Conservation (phyloP, 306 rosid genomes). For the Hylodesmum podocarpum region DNA sequence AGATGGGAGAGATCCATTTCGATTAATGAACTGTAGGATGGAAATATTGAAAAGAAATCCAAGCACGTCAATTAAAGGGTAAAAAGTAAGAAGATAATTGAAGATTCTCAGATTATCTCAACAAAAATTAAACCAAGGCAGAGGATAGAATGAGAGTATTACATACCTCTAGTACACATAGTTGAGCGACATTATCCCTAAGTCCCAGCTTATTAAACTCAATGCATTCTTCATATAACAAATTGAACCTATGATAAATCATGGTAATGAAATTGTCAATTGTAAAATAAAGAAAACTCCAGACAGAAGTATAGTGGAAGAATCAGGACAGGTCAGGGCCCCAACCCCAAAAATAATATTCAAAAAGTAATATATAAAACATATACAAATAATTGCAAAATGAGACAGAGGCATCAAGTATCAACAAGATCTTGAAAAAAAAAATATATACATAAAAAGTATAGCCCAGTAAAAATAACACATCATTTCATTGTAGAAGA, state of each 20-base stretch:
- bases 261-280: conserved; percentile 1
- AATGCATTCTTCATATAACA: conserved; percentile 77
- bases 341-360: neutral
- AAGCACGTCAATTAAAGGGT: conserved; percentile 18
- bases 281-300: neutral
- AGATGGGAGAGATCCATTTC: conserved; percentile 42
- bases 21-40: conserved; percentile 53
- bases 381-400: conserved; percentile 2
- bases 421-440: conserved; percentile 12
- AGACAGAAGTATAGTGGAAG: neutral
- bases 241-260: conserved; percentile 61
- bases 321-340: neutral
- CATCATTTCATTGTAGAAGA: neutral
- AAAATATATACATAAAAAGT: neutral
- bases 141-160: conserved; percentile 4
- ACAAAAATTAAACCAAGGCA: conserved; percentile 20
- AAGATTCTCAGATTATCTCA: conserved; percentile 16
- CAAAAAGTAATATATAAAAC: neutral
- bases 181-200: conserved; percentile 90
- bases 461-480: neutral
- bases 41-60: conserved; percentile 16
- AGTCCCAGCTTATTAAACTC: conserved; percentile 91
- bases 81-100: neutral
- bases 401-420: neutral
- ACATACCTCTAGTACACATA: conserved; percentile 88